A percentile compares a stretch with the other conserved stretches of the same genome.
These are phyloP conservation scores for Stephanodiscus minutulus DNA, from an alignment of 108 stramenopile species.

Conservation along the genomic window DNA sequence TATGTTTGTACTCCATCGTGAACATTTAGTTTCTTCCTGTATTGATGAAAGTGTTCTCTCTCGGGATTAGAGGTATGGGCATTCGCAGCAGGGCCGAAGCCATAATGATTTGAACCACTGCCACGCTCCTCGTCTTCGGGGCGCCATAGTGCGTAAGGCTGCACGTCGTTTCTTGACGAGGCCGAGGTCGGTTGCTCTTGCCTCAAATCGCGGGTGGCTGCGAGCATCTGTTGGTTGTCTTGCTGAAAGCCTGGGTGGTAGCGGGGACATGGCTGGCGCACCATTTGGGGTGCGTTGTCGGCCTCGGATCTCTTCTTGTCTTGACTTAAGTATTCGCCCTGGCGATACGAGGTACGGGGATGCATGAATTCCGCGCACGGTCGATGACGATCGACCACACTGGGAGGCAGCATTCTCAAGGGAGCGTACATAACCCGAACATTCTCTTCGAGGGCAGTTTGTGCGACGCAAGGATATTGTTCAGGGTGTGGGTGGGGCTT, in stretches of 20 bases:
- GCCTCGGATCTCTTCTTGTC: neutral
- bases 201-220: neutral
- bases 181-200: neutral
- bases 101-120: neutral
- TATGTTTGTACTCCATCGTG: neutral
- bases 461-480: too few species aligned
- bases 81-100: neutral
- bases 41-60: conserved; percentile 2
- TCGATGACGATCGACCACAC: conserved; percentile 1
- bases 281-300: neutral
- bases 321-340: conserved; percentile 4
- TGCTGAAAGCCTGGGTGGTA: neutral
- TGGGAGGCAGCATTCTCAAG: neutral
- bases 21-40: neutral
- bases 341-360: conserved; percentile 10
- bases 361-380: conserved; percentile 1
- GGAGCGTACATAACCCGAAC: conserved; percentile 2
- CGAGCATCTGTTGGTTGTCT: neutral
- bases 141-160: conserved; percentile 9
- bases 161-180: conserved; percentile 5
- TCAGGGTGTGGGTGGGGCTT: too few species aligned
- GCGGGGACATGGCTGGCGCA: neutral
- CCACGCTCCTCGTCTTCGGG: neutral
- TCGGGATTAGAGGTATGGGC: neutral
- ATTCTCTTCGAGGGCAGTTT: neutral